Conservation (phyloP, 106 monocot species). For the Dactylorhiza incarnata region DNA sequence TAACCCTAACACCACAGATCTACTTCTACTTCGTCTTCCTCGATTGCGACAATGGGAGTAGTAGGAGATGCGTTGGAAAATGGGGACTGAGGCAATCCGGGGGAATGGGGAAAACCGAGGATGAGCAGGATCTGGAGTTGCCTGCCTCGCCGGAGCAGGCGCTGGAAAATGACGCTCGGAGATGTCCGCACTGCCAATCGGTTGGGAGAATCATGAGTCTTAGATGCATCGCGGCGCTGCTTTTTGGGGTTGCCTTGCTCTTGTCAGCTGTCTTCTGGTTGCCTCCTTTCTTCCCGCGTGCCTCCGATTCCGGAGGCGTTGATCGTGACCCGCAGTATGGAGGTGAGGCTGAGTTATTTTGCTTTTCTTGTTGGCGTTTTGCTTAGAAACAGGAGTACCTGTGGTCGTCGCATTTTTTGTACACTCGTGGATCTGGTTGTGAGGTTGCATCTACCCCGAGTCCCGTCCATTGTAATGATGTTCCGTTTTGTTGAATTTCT, state of each 20-base stretch:
- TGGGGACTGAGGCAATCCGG: slow-evolving; percentile 9
- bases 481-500: not conserved
- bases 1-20: slow-evolving; percentile 13
- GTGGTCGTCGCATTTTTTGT: not conserved
- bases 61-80: not conserved
- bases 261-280: slow-evolving; percentile 68
- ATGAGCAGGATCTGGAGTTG: slow-evolving; percentile 14
- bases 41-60: slow-evolving; percentile 3
- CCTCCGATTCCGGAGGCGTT: slow-evolving; percentile 5
- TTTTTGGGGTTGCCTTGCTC: slow-evolving; percentile 45
- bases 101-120: slow-evolving; percentile 56
- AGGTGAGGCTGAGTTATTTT: slow-evolving; percentile 23
- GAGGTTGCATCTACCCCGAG: not conserved
- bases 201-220: slow-evolving; percentile 24
- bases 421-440: not conserved
- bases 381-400: not conserved
- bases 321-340: slow-evolving; percentile 20
- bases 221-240: slow-evolving; percentile 36
- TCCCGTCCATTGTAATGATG: not conserved
- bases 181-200: slow-evolving; percentile 26
- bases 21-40: not conserved
- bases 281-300: slow-evolving; percentile 37
- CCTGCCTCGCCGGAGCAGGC: not conserved
- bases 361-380: not conserved
- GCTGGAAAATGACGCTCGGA: slow-evolving; percentile 13